Evolutionary conservation across 1,284 basidiomycete genomes (phyloP).

Genomic region (Trichosporon sp.): DNA sequence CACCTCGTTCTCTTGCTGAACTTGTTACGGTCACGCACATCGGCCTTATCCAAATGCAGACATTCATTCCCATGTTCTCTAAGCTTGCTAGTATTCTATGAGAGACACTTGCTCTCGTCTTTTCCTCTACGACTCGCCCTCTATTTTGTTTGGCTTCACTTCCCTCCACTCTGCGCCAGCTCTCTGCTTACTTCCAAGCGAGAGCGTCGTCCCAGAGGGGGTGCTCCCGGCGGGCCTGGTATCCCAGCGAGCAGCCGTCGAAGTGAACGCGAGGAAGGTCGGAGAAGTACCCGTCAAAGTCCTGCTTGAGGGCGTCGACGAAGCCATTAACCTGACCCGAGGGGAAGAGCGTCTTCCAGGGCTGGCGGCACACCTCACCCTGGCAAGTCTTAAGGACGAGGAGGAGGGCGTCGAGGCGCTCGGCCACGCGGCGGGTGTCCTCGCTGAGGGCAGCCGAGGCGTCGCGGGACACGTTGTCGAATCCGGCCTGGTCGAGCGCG

Average conservation of each 20-base stretch:
- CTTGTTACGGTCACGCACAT: too few species aligned
- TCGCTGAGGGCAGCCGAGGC: background rate
- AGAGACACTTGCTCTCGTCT: too few species aligned
- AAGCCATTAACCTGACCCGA: constrained; percentile 16
- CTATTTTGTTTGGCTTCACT: too few species aligned
- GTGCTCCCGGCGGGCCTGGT: constrained; percentile 24
- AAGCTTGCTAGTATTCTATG: too few species aligned
- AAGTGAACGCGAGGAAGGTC: constrained; percentile 31
- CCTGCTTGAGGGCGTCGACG: constrained; percentile 16
- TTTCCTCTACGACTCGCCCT: too few species aligned
- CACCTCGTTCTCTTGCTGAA: too few species aligned
- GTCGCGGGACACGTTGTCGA: too few species aligned
- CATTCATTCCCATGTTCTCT: too few species aligned
- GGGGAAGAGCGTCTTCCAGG: constrained; percentile 31
- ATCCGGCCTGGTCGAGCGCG: background rate
- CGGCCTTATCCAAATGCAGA: too few species aligned
- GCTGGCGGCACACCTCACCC: constrained; percentile 28
- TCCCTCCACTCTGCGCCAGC: background rate
- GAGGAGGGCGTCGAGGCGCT: constrained; percentile 35
- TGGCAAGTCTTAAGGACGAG: constrained; percentile 40
- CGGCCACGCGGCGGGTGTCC: background rate
- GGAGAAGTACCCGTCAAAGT: constrained; percentile 31
- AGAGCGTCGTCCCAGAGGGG: constrained; percentile 20
- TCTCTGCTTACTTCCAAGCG: background rate
- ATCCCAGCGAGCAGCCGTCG: constrained; percentile 24